Base-by-base conservation (phyloP, 768 basidiomycete genomes). In the Pisolithus marmoratus region DNA sequence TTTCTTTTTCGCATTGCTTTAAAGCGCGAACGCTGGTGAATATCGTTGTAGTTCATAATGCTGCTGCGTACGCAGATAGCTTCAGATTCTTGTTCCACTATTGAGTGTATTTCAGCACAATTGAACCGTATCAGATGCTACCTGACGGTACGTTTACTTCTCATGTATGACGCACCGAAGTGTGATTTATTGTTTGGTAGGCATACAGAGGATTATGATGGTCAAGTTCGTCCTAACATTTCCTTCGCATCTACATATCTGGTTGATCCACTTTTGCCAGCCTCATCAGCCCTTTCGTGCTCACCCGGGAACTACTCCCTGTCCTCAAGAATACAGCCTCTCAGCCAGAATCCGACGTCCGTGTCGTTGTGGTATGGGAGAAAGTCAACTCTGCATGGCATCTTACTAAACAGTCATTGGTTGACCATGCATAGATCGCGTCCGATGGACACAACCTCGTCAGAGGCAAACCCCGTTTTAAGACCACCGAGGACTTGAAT, bases 251-350 rank as follows among this genome's bases (percentile, higher is more conserved):
- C 59, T 59, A 20, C n/a, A n/a, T n/a, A n/a, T 69, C 71, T 14
- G 9, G 9, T 22, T 36, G 46, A 47, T 20, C 4, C 19, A 31
- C 8, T 8, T 20, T 50, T 69, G 26, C 38, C 64, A 65, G 80
- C 65, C 68, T 79, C 68, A 54, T 86, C 66, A 49, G 80, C 67
- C 82, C 82, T 63, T 61, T 81, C 50, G 72, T 78, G 14, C 74
- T 85, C 54, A 84, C 81, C 8, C 64, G 71, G 20, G 71, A 74
- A 4, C 71, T 85, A 7, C 69, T 83, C 36, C 79, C 83, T 2
- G 60, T 83, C 2, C 59, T 85, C 44, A 67, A 65, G 38, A 63
- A 69, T 48, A 85, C 85, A 1, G 76, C 81, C 0, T 55, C 69
- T 17, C 63, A 73, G 43, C 64, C 72, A 0, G 66, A 67, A 22